phyloP scores from a whole-genome alignment of 2,329 filamentous ascomycete species.

The Ophiocordyceps unilateralis region DNA sequence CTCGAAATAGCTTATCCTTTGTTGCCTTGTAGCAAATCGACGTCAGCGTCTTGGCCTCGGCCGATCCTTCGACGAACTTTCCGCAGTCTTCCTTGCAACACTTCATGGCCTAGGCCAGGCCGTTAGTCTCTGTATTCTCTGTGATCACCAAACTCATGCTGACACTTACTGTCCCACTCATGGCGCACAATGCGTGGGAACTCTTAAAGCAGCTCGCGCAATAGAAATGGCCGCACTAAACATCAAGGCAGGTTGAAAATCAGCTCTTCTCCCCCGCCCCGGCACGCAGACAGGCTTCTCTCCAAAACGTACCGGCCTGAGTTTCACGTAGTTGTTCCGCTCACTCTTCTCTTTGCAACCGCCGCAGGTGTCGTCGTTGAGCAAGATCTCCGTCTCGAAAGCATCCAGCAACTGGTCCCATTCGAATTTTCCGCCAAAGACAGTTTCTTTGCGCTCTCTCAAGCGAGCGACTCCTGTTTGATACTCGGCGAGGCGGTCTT shows the following conservation, averaged over 20 bases:
- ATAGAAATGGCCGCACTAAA: slow-evolving; percentile 19
- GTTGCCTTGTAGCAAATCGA: background rate
- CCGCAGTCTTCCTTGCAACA: background rate
- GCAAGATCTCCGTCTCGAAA: slow-evolving; percentile 3
- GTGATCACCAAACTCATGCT: background rate
- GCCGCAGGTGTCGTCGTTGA: background rate
- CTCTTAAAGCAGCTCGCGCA: slow-evolving; percentile 10
- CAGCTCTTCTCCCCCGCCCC: slow-evolving; percentile 2
- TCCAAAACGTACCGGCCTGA: slow-evolving; percentile 4
- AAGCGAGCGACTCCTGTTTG: slow-evolving; percentile 4
- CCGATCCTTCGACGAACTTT: fast-evolving
- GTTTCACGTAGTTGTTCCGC: background rate
- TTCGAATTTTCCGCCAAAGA: slow-evolving; percentile 7
- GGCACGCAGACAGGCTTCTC: no score
- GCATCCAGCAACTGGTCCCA: slow-evolving; percentile 5
- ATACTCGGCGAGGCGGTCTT: slow-evolving; percentile 3
- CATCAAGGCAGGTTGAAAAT: background rate
- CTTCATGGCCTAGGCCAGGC: background rate
- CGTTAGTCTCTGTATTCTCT: background rate
- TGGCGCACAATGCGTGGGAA: background rate
- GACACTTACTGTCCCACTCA: background rate
- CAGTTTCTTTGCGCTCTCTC: background rate
- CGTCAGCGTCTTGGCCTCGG: background rate
- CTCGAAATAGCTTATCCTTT: background rate
- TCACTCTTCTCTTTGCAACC: slow-evolving; percentile 1